Evolutionary conservation across 148 eudicot genomes (phyloP).

Genomic region (Pharnaceum exiguum): DNA sequence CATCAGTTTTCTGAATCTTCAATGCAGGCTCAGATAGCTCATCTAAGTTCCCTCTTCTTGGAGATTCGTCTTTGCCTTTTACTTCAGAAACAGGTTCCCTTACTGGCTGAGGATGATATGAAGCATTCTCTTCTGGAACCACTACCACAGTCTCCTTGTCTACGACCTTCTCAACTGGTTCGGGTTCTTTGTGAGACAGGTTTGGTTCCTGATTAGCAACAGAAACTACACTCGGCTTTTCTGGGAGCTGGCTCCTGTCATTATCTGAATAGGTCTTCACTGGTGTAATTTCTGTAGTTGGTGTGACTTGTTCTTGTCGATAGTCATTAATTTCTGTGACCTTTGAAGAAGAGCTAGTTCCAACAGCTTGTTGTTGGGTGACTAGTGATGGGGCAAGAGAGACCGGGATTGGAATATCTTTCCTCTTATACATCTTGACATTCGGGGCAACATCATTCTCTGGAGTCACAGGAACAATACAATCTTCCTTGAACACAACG

Average conservation of each 20-base stretch:
- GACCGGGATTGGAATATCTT: slow-evolving; percentile 26
- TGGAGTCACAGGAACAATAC: slow-evolving; percentile 34
- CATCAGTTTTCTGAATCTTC: slow-evolving; percentile 18
- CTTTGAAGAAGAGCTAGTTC: neutral
- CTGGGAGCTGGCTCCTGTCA: neutral
- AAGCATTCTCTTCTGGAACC: neutral
- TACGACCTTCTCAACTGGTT: neutral
- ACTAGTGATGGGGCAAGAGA: slow-evolving; percentile 1
- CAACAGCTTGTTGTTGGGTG: neutral
- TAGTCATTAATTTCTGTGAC: neutral
- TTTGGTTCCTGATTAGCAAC: neutral
- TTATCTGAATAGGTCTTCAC: neutral
- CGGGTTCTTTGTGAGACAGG: neutral
- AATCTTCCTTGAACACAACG: slow-evolving; percentile 36
- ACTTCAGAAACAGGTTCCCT: neutral
- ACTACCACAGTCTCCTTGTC: no score
- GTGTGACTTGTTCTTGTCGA: neutral
- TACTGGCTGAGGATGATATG: slow-evolving; percentile 3
- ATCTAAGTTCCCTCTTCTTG: neutral
- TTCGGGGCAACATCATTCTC: slow-evolving; percentile 48
- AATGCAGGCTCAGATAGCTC: slow-evolving; percentile 12
- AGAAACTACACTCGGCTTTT: neutral
- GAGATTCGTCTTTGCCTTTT: neutral
- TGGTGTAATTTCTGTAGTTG: neutral
- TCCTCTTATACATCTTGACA: slow-evolving; percentile 32